phyloP scores from a whole-genome alignment of 768 basidiomycete species.

The Rhizopogon vesiculosus region DNA sequence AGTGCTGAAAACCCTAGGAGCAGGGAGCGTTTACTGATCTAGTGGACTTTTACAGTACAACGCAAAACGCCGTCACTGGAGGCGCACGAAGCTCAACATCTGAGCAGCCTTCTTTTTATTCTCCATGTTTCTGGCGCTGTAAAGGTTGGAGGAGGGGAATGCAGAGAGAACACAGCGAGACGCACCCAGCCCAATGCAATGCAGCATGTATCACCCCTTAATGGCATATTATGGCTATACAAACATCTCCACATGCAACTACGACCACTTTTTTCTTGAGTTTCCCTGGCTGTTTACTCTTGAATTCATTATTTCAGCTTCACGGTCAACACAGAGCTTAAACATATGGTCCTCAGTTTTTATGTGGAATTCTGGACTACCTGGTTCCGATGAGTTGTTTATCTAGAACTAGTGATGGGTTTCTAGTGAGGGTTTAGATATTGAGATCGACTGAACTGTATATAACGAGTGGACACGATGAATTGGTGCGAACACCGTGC shows the following conservation, averaged over 20 bases:
- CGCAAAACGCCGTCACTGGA: conserved; percentile 98
- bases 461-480: neutral
- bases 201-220: conserved; percentile 21
- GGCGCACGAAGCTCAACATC: conserved; percentile 98
- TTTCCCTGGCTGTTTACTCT: neutral
- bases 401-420: neutral
- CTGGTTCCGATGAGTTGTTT: neutral
- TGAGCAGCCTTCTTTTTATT: conserved; percentile 32
- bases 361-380: neutral
- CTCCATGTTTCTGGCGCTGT: conserved; percentile 2
- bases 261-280: conserved; percentile 3
- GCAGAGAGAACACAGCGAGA: conserved; percentile 2
- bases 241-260: conserved; percentile 14
- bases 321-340: neutral
- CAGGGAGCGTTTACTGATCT: neutral
- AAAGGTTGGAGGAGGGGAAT: conserved; percentile 4
- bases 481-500: neutral
- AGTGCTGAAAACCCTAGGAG: conserved; percentile 1
- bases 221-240: conserved; percentile 12
- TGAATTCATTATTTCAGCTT: neutral
- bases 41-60: conserved; percentile 55
- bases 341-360: no score
- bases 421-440: neutral
- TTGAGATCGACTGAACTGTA: neutral
- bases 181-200: conserved; percentile 8